phyloP scores from a whole-genome alignment of 2,329 filamentous ascomycete species.

The Exophiala lecanii-corni region DNA sequence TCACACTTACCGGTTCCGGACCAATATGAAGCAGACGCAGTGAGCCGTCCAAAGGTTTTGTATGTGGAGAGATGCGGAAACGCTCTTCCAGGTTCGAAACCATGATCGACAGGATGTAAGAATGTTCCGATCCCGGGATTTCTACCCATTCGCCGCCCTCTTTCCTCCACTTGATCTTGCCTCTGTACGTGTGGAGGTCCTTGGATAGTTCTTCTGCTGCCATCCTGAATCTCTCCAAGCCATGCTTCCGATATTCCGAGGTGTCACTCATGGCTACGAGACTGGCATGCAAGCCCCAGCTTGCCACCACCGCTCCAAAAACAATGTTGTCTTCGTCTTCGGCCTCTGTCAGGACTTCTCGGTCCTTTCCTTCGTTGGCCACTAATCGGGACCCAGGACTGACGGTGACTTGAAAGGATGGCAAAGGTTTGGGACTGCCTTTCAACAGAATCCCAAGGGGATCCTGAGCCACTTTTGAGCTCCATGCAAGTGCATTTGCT shows the following conservation, averaged over 20 bases:
- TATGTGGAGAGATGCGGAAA: conserved; percentile 75
- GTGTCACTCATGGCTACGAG: conserved; percentile 91
- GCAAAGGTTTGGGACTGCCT: conserved; percentile 54
- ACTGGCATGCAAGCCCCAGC: conserved; percentile 84
- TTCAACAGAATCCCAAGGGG: conserved; percentile 44
- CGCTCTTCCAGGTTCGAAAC: conserved; percentile 77
- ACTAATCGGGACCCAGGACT: conserved; percentile 46
- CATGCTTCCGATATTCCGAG: conserved; percentile 69
- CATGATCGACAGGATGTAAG: conserved; percentile 70
- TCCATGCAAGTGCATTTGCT: conserved; percentile 40
- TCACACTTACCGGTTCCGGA: conserved; percentile 57
- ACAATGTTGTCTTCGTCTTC: conserved; percentile 27
- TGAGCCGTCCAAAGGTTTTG: conserved; percentile 64
- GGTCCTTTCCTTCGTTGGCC: conserved; percentile 44
- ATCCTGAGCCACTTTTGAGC: conserved; percentile 21
- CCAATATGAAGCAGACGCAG: conserved; percentile 73
- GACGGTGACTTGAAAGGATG: conserved; percentile 60
- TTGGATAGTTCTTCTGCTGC: conserved; percentile 64
- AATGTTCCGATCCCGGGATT: conserved; percentile 48
- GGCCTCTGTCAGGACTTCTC: conserved; percentile 18
- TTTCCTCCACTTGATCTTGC: conserved; percentile 37
- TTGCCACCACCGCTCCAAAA: conserved; percentile 77
- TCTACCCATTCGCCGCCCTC: conserved; percentile 18
- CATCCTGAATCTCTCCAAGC: conserved; percentile 75
- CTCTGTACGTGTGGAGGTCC: conserved; percentile 44